These are phyloP conservation scores for Warburgia ugandensis DNA, from an alignment of 164 flowering plant genomes.

Conservation along the genomic window DNA sequence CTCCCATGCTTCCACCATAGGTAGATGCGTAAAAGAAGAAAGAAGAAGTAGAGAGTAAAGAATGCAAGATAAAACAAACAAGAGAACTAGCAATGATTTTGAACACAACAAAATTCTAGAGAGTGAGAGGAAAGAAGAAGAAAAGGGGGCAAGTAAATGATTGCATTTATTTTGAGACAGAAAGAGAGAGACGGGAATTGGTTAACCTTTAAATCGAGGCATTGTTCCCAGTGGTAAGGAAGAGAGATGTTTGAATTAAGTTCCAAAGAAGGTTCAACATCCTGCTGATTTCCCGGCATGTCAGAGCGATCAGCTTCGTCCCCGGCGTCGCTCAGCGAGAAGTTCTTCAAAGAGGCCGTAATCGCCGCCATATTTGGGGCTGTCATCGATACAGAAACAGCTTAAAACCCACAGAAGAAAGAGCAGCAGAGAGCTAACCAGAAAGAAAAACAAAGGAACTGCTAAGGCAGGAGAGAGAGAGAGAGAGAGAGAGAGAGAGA, in stretches of 20 bases:
- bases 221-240: constrained; percentile 91
- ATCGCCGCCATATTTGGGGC: constrained; percentile 51
- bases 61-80: not conserved
- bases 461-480: constrained; percentile 8
- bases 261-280: constrained; percentile 36
- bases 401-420: too few species aligned
- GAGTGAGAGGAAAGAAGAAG: not conserved
- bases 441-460: too few species aligned
- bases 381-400: constrained; percentile 34
- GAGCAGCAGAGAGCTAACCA: too few species aligned
- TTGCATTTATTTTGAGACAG: not conserved
- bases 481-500: too few species aligned
- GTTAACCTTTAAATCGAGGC: constrained; percentile 84
- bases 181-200: not conserved
- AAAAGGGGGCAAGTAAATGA: not conserved
- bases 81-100: not conserved
- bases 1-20: too few species aligned
- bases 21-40: too few species aligned
- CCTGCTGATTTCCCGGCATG: constrained; percentile 11
- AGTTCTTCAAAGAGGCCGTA: constrained; percentile 70
- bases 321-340: too few species aligned
- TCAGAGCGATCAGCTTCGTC: constrained; percentile 14
- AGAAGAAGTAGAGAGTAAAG: too few species aligned
- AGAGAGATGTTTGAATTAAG: constrained; percentile 71
- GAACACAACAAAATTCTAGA: not conserved